These are phyloP conservation scores for Aspergillus indologenus DNA, from an alignment of 495 filamentous ascomycete genomes.

Conservation along the genomic window DNA sequence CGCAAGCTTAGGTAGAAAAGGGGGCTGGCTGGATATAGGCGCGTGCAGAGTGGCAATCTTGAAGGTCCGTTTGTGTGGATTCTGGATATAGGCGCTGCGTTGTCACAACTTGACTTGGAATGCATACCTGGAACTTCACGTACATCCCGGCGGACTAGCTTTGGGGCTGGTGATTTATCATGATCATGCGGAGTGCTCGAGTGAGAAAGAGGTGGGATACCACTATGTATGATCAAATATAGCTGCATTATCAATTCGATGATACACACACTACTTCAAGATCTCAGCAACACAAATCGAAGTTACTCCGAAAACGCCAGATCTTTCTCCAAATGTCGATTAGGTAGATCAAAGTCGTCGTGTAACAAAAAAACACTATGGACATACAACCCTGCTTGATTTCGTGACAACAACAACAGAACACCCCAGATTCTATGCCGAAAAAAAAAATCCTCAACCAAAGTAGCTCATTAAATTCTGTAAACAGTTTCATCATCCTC, in stretches of 20 bases:
- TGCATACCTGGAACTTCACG: too few relatives aligned
- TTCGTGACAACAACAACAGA: not conserved
- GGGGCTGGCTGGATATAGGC: too few relatives aligned
- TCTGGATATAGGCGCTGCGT: too few relatives aligned
- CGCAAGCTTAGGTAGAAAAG: too few relatives aligned
- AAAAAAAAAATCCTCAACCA: conserved; percentile 3
- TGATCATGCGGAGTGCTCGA: too few relatives aligned
- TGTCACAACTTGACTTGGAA: too few relatives aligned
- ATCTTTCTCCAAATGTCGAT: not conserved
- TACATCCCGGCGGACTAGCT: too few relatives aligned
- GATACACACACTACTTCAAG: not conserved
- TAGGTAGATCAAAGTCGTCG: not conserved
- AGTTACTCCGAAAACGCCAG: not conserved
- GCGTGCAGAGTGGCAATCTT: too few relatives aligned
- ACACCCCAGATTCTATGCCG: not conserved
- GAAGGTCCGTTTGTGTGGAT: too few relatives aligned
- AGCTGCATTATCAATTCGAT: not conserved
- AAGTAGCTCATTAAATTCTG: conserved; percentile 39
- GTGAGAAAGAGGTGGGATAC: too few relatives aligned
- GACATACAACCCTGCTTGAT: not conserved
- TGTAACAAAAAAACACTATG: not conserved
- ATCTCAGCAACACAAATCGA: not conserved
- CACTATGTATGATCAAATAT: too few relatives aligned
- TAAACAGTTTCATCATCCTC: conserved; percentile 51
- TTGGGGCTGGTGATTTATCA: too few relatives aligned